Evolutionary conservation across 75 land plant species (phyloP).

Genomic region (Cunninghamia lanceolata): DNA sequence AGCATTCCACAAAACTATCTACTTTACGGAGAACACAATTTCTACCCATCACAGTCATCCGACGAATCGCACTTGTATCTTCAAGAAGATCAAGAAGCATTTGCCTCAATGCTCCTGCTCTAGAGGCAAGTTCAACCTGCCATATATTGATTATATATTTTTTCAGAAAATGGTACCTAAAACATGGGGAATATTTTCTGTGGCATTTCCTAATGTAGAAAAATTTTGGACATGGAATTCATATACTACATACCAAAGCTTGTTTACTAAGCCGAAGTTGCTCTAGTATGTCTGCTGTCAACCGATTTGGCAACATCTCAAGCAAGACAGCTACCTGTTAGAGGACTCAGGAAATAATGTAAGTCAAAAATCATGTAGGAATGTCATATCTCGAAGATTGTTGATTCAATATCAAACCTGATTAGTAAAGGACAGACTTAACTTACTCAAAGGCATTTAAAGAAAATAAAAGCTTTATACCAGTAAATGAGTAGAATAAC

Average conservation of each 20-base stretch:
- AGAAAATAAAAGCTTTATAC: neutral
- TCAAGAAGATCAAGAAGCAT: constrained; percentile 97
- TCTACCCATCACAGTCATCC: constrained; percentile 87
- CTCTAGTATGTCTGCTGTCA: constrained; percentile 86
- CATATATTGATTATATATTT: neutral
- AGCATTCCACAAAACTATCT: constrained; percentile 68
- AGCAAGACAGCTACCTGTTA: constrained; percentile 76
- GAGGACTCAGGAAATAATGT: constrained; percentile 7
- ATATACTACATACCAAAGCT: constrained; percentile 61
- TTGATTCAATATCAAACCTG: neutral
- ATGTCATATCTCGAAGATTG: neutral
- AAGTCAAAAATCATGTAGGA: neutral
- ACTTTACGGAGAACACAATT: constrained; percentile 57
- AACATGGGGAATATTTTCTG: neutral
- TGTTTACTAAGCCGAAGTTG: constrained; percentile 94
- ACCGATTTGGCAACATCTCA: constrained; percentile 79
- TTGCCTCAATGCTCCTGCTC: constrained; percentile 87
- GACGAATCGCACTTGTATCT: constrained; percentile 87
- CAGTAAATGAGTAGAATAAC: neutral
- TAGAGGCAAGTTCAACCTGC: constrained; percentile 92
- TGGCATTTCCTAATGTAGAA: neutral
- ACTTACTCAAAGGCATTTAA: neutral
- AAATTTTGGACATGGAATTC: neutral
- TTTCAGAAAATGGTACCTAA: neutral
- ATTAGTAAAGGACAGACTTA: neutral